Evolutionary conservation across 495 filamentous ascomycete genomes (phyloP), one percentile per base, ranked within the genome.

Genomic region (Bryoglossum gracile): DNA sequence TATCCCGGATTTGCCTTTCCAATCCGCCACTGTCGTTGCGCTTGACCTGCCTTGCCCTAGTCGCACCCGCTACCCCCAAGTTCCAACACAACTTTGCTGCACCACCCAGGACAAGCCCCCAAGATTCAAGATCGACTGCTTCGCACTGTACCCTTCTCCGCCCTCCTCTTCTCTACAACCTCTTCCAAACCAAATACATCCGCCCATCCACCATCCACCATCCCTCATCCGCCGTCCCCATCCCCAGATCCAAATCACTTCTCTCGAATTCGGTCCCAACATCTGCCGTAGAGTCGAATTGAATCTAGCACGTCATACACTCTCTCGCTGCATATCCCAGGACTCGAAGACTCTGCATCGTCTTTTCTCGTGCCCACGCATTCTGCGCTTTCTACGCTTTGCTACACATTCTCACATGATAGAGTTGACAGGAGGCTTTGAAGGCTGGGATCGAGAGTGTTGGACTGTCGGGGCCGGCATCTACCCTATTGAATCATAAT

Each of bases 391-490:
- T 8, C 25, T 14, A 14, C 41, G 8, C 41, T 5, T 2, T 22
- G 28, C 25, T n/a, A 32, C 41, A 25, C 41, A 25, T 43, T 32
- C 11, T 43, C 24, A 17, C 19, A 50, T 50, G 47, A 50, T 40
- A 50, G 47, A 50, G 37, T 23, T 30, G 47, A 25, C 36, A 33
- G 26, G 13, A 24, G 14, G 17, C 4, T 43, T 22, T 33, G 46
- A 50, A 13, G 19, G 25, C 47, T 42, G 16, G 28, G 38, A 43
- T 37, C 17, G 24, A 19, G 38, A 23, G 47, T 50, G 47, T 14
- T 14, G 47, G 38, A 50, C 17, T 30, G 28, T 36, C 39, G 16
- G 47, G 38, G 32, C 21, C 19, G 11, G 10, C 16, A 40, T 22
- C 11, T 16, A 13, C 24, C 11, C n/a, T 16, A 18, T 16, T 35